Base-by-base conservation (phyloP, 208 protist genomes). In the Angomonas deanei region DNA sequence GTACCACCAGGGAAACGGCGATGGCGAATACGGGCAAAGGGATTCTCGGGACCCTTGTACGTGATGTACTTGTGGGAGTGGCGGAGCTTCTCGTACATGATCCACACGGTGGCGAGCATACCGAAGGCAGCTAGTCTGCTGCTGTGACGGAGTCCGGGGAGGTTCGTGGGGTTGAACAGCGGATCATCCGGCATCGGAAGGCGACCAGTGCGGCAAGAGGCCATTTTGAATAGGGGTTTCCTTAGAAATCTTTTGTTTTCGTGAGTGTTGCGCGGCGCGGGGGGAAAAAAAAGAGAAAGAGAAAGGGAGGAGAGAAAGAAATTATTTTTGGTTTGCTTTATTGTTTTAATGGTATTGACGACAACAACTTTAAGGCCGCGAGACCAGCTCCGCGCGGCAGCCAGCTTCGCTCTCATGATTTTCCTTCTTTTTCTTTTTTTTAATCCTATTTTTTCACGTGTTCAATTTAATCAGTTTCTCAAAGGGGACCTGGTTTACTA, bases 101-200 rank as follows among this genome's bases (percentile, higher is more conserved):
- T 88, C 83, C 75, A 86, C 56, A 89, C 81, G 23, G 85, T 75
- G 13, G 76, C 76, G 10, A 87, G 67, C 58, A 86, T 73, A 47
- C 82, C 82, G 36, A 86, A 63, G 13, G 72, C 75, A 36, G 80
- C 78, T 27, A 86, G 63, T 50, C 82, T 76, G 61, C 75, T 81
- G 76, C 70, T 84, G 48, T 83, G 79, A 32, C 81, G 80, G 31
- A 90, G 66, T 48, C 76, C 81, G 42, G 49, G 70, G 57, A 90
- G 63, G 67, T 80, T 36, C 17, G 57, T 67, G 2, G 76, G 66
- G 66, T 79, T 83, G 68, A 76, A 82, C 46, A 92, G 70, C 60
- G 86, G 86, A 70, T 92, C 86, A 72, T 87, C 76, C 69, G 86
- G 86, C 80, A 92, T 82, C 4, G 86, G 86, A 48, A 92, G 70